A percentile compares a stretch with the other conserved stretches of the same genome.
Evolutionary conservation across 352 stramenopile genomes (phyloP).

Genomic region (Pythium brassicae): DNA sequence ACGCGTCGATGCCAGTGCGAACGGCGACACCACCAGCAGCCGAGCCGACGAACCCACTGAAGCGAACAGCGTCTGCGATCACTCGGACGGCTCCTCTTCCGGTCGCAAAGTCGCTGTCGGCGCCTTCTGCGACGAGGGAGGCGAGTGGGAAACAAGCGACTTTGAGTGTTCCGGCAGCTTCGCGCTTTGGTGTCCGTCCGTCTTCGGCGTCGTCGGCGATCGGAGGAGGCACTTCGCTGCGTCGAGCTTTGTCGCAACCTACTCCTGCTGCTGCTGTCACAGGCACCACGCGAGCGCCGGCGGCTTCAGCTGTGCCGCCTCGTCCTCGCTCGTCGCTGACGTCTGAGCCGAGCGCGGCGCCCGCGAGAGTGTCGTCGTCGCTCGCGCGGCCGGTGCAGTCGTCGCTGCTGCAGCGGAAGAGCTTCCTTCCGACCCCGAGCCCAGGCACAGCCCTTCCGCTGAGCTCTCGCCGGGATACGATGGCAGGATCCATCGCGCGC

Average conservation of each 20-base stretch:
- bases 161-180: slow-evolving; percentile 3
- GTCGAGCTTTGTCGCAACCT: slow-evolving; percentile 4
- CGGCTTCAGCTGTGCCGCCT: background rate
- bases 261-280: background rate
- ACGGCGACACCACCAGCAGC: slow-evolving; percentile 7
- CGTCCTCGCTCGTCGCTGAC: slow-evolving; percentile 7
- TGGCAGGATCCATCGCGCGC: slow-evolving; percentile 14
- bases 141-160: background rate
- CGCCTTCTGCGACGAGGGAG: background rate
- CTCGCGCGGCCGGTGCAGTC: slow-evolving; percentile 11
- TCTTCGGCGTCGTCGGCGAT: slow-evolving; percentile 6
- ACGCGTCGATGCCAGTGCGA: background rate
- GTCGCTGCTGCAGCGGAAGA: slow-evolving; percentile 18
- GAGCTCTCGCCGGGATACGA: slow-evolving; percentile 8
- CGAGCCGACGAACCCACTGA: slow-evolving; percentile 21
- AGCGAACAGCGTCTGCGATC: slow-evolving; percentile 26
- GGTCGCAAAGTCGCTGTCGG: slow-evolving; percentile 6
- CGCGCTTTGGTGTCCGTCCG: slow-evolving; percentile 7
- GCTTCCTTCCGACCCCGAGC: slow-evolving; percentile 18
- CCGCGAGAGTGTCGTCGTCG: background rate
- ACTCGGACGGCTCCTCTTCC: slow-evolving; percentile 22
- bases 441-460: slow-evolving; percentile 4
- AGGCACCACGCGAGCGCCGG: background rate
- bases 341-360: slow-evolving; percentile 3
- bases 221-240: slow-evolving; percentile 3